Conservation (phyloP, 441 rosid genomes). For the Gossypium trilobum region DNA sequence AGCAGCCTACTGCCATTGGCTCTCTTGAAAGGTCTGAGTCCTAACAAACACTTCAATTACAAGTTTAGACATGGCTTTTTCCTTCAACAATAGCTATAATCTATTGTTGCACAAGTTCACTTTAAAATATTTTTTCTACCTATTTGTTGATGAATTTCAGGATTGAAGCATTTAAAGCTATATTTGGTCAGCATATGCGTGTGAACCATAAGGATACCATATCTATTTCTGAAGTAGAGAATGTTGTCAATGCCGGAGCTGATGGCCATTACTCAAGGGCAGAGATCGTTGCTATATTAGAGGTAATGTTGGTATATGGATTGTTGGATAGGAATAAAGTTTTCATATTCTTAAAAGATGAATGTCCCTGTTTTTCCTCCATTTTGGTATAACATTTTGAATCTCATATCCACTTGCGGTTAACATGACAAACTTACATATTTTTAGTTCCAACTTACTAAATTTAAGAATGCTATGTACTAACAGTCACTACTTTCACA, state of each 20-base stretch:
- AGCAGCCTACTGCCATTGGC: constrained; percentile 25
- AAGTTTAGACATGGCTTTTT: not conserved
- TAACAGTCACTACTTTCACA: not conserved
- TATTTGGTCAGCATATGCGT: constrained; percentile 78
- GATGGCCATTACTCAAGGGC: constrained; percentile 45
- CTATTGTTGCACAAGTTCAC: not conserved
- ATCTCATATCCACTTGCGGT: not conserved
- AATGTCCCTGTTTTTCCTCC: not conserved
- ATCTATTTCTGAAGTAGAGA: constrained; percentile 51
- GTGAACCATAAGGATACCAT: constrained; percentile 57
- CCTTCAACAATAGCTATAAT: not conserved
- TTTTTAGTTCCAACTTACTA: not conserved
- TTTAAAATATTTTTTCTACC: not conserved
- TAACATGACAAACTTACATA: not conserved
- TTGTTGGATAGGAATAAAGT: not conserved
- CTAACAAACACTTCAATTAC: constrained; percentile 10
- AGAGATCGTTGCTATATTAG: constrained; percentile 47
- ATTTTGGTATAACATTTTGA: not conserved
- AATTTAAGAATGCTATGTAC: not conserved
- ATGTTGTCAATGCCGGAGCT: constrained; percentile 23
- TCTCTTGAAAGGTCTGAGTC: constrained; percentile 30
- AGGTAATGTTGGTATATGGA: constrained; percentile 35
- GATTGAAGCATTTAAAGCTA: constrained; percentile 58
- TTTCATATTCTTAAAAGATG: not conserved
- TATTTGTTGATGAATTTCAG: constrained; percentile 27